Evolutionary conservation across 2,329 filamentous ascomycete genomes (phyloP).

Genomic region (Trichophyton mentagrophytes): DNA sequence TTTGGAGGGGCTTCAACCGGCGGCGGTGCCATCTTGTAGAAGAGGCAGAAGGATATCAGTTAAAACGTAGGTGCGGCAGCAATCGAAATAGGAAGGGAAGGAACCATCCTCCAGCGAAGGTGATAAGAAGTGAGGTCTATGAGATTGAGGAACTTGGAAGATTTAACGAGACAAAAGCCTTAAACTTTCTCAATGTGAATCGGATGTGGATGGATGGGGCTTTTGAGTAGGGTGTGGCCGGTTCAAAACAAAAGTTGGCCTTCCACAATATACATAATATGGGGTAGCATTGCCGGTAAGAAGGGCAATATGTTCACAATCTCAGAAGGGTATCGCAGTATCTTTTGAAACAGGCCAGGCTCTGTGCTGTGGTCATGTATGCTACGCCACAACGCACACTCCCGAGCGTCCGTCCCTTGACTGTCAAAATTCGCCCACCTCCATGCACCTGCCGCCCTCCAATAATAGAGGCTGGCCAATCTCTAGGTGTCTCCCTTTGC

Average conservation of each 20-base stretch:
- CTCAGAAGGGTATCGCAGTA: slow-evolving; percentile 1
- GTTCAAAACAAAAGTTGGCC: background rate
- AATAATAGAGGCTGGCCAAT: background rate
- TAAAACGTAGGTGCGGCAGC: background rate
- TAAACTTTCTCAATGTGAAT: background rate
- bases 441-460: background rate
- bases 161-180: background rate
- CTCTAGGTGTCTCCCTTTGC: background rate
- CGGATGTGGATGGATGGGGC: background rate
- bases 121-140: background rate
- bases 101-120: background rate
- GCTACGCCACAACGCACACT: background rate
- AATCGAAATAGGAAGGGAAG: background rate
- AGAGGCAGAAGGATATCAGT: background rate
- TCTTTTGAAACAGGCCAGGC: background rate
- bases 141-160: background rate
- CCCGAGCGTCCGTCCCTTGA: background rate
- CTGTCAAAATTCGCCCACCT: background rate
- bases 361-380: background rate
- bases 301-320: background rate
- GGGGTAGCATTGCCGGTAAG: background rate
- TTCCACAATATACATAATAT: background rate
- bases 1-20: background rate
- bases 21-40: background rate
- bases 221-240: background rate